These are phyloP conservation scores for Sporobolomyces roseus DNA, from an alignment of 768 basidiomycete species.

Conservation along the genomic window DNA sequence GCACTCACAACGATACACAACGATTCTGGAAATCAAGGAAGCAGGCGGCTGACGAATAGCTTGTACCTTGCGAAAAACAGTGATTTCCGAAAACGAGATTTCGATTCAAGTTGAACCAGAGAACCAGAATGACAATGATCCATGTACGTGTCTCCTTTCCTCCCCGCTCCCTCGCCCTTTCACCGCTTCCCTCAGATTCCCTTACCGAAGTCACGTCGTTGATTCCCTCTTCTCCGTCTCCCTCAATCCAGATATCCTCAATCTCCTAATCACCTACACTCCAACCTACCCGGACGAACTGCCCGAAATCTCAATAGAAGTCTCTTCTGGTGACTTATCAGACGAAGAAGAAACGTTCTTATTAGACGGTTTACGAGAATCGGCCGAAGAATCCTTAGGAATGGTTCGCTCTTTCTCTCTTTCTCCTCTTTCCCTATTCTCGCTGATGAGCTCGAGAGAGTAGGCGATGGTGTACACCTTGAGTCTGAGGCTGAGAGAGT, in stretches of 20 bases:
- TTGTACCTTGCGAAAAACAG: constrained; percentile 55
- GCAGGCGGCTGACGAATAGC: neutral
- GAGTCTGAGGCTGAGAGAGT: constrained; percentile 76
- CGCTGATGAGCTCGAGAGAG: neutral
- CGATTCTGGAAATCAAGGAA: neutral
- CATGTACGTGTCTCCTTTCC: constrained; percentile 47
- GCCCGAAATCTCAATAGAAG: constrained; percentile 66
- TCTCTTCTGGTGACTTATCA: constrained; percentile 61
- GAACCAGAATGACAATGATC: constrained; percentile 61
- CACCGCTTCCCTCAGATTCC: neutral
- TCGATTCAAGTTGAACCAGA: constrained; percentile 86
- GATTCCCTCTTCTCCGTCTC: neutral
- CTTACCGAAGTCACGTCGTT: too few species aligned
- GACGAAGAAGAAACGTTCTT: constrained; percentile 55
- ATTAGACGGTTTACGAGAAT: constrained; percentile 45
- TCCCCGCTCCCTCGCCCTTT: constrained; percentile 9
- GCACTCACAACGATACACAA: neutral
- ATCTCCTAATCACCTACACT: constrained; percentile 70
- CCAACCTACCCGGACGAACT: constrained; percentile 77
- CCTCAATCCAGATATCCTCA: constrained; percentile 61
- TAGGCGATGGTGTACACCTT: constrained; percentile 95
- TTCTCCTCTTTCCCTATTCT: neutral
- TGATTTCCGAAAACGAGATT: constrained; percentile 74
- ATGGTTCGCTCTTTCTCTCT: constrained; percentile 21
- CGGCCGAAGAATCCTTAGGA: constrained; percentile 77